Base-by-base conservation (phyloP, 441 rosid species). In the Erodium chrysanthum region DNA sequence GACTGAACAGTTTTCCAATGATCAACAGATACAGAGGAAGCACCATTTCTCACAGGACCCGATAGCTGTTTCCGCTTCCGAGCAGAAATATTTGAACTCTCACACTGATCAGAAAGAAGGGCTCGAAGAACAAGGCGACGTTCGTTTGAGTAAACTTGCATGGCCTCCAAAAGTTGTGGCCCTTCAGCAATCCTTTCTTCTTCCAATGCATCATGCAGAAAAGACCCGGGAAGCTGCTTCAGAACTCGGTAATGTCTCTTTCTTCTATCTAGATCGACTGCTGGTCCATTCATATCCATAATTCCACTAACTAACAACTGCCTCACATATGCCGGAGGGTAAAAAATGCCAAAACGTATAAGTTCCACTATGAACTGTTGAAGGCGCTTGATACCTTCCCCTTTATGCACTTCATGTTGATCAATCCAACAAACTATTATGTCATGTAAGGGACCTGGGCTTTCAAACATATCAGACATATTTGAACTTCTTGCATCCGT, bases 351-450 rank as follows among this genome's bases (percentile, higher is more conserved):
- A 78, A 86, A 82, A 3, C 81, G 88, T 68, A 88, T 73, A 67
- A 96, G 96, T 76, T 96, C 99, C 71, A 84, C 83, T 8, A 89
- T 68, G 40, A 96, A 85, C 61, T 89, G 85, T 78, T 86, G 98
- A 80, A 92, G 77, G 64, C 87, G 84, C 79, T 89, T 89, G 73
- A 80, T 73, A 71, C 96, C 96, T 74, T 85, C 89, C 69, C 92
- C 88, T 72, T 75, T 86, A 66, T 82, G 86, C 64, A 82, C 85
- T 76, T 91, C 97, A 71, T 96, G 97, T 77, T 92, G 99, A 83
- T 96, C 99, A 44, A 96, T 90, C 98, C 98, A 96, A 75, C 98
- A 96, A 33, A 92, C 97, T 58, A 89, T 76, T 79, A 88, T 83
- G 80, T 96, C 99, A 76, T 96, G 99, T 66, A 96, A 76, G 40